phyloP scores from a whole-genome alignment of 768 basidiomycete genomes.

The Mycena metata region DNA sequence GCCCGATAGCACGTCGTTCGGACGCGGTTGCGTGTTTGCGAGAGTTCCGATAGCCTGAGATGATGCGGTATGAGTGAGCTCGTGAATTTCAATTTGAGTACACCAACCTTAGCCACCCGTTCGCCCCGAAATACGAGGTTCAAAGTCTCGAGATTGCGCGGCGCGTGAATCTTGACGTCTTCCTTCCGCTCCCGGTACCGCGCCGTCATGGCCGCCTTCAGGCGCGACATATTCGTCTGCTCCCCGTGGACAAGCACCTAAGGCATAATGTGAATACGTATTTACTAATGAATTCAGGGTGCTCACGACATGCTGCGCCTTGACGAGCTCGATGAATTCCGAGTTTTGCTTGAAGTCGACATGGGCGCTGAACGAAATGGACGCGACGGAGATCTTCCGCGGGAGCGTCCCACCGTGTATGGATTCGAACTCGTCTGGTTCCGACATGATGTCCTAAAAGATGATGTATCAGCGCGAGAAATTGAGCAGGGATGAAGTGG shows the following conservation, averaged over 20 bases:
- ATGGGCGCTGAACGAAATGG: constrained; percentile 98
- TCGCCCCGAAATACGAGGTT: constrained; percentile 94
- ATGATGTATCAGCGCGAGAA: constrained; percentile 8
- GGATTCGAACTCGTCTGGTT: constrained; percentile 91
- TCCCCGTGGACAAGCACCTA: constrained; percentile 98
- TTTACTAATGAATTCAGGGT: neutral
- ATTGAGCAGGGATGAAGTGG: constrained; percentile 40
- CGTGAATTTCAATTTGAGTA: neutral
- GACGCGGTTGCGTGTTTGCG: constrained; percentile 81
- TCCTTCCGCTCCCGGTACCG: constrained; percentile 93
- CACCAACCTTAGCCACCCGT: constrained; percentile 89
- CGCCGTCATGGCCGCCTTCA: constrained; percentile 90
- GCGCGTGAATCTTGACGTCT: constrained; percentile 97
- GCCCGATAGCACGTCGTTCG: constrained; percentile 85
- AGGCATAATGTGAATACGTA: constrained; percentile 1
- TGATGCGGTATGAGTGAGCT: neutral
- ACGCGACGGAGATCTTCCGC: constrained; percentile 93
- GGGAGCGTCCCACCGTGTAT: constrained; percentile 87
- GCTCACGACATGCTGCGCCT: constrained; percentile 91
- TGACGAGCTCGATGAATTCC: constrained; percentile 95
- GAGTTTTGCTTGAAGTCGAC: constrained; percentile 98
- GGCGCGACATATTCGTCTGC: constrained; percentile 92
- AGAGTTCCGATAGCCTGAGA: constrained; percentile 91
- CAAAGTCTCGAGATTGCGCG: constrained; percentile 92
- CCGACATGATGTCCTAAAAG: constrained; percentile 91